Evolutionary conservation across 2,329 filamentous ascomycete genomes (phyloP), one percentile per base, ranked within the genome.

Genomic region (Botryotinia narcissicola): DNA sequence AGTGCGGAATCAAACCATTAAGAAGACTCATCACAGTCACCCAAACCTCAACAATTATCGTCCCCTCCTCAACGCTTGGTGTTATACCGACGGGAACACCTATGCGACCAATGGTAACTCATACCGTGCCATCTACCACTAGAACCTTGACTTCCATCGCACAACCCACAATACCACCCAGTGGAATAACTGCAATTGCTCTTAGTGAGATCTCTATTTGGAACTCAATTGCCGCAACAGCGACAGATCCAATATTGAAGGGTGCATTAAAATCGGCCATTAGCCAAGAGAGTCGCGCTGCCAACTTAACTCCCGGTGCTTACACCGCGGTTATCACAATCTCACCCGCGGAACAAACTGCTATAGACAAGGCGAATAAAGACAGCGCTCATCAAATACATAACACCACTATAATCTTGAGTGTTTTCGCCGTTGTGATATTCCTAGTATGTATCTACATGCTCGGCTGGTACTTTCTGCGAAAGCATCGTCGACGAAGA

Each of bases 341-440:
- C 35, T 68, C 48, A 6, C 66, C 48, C 2, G 14, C 35, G 2
- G 48, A 68, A 57, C 48, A 68, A 42, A 37, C 64, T 6, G 5
- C 1, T 12, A 32, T 68, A 0, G 48, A 42, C 35, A 29, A 32
- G 6, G 18, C 16, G 18, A 10, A 8, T 6, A 32, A 25, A 9
- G 10, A 42, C 12, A 22, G 8, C 5, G 8, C 2, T 25, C 9
- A 7, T 3, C 9, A 0, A 3, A 3, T 8, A 22, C 16, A 7
- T 37, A 5, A 10, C 1, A 32, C 8, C 66, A 32, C 25, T 3
- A n/a, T 2, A 5, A 3, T 57, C 20, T 4, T 22, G 25, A 42
- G 60, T 63, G 14, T 20, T 10, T 10, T 20, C 4, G 25, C 35
- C 8, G 16, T 42, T 5, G 20, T 63, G 37, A 1, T 63, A 4